Percentiles rank a stretch among this genome's conserved stretches.
Evolutionary conservation across 148 eudicot genomes (phyloP).

Genomic region (Silene latifolia): DNA sequence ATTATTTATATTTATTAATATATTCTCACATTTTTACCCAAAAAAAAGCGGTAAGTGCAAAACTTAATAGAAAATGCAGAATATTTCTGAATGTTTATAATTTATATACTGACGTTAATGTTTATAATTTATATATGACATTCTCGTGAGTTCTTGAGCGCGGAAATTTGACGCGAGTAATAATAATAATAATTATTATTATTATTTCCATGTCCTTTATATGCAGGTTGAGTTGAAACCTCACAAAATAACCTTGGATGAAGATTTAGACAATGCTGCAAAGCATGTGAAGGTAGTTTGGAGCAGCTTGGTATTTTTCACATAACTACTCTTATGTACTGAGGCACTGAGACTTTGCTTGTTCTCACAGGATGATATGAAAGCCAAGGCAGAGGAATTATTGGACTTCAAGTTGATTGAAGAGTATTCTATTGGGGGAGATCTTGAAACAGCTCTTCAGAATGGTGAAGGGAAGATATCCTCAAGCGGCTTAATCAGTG

Average conservation of each 20-base stretch:
- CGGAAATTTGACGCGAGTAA: neutral
- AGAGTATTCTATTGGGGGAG: slow-evolving; percentile 57
- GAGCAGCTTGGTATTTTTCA: neutral
- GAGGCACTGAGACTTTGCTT: slow-evolving; percentile 7
- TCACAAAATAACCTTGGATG: slow-evolving; percentile 66
- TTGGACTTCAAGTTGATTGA: slow-evolving; percentile 53
- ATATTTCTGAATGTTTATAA: too few relatives aligned
- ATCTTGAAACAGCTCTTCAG: slow-evolving; percentile 57
- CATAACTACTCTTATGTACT: neutral
- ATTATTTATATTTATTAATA: too few relatives aligned
- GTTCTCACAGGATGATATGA: slow-evolving; percentile 50
- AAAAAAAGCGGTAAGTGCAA: slow-evolving; percentile 55
- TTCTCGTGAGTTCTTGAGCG: neutral
- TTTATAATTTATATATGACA: neutral
- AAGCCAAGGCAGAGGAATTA: slow-evolving; percentile 45
- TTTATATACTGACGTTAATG: neutral
- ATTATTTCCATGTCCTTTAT: neutral
- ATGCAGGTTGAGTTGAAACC: slow-evolving; percentile 64
- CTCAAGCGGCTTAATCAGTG: slow-evolving; percentile 56
- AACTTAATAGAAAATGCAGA: neutral
- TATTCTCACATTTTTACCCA: too few relatives aligned
- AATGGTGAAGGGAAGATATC: slow-evolving; percentile 50
- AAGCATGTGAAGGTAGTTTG: slow-evolving; percentile 56
- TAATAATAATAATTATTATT: neutral
- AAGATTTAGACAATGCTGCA: slow-evolving; percentile 72